Base-by-base conservation (phyloP, 495 filamentous ascomycete genomes). In the Hypoxylon crocopeplum region DNA sequence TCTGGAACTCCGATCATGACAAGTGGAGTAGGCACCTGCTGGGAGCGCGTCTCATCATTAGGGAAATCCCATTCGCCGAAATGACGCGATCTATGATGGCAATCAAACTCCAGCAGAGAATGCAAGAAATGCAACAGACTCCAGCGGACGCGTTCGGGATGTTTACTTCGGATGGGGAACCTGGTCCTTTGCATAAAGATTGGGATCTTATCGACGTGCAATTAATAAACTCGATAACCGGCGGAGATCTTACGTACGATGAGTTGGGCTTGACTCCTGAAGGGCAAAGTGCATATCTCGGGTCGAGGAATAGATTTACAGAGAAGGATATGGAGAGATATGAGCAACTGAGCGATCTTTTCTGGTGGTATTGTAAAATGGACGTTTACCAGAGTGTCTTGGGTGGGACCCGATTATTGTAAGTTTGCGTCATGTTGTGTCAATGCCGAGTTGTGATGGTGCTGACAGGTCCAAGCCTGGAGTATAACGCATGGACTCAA, bases 281-380 rank as follows among this genome's bases (percentile, higher is more conserved):
- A 38, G 61, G 57, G 8, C 46, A 49, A 10, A 65, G 68, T 53
- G 49, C 58, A 24, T 67, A 68, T 30, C 54, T 45, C 8, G 54
- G 48, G 21, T 59, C 64, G 42, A 68, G 66, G 34, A 47, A 58
- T 8, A 62, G 59, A n/a, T 85, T 88, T 34, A 84, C 85, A 2
- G 79, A 84, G 15, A 88, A 85, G 50, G 91, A 94, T 41, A 80
- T 93, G 42, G 89, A 93, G 56, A 83, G 76, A 19, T 95, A 89
- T 65, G 85, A 91, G 68, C 83, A 89, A 30, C 82, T 95, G 47
- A 84, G 88, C 48, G 94, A 98, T 73, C 77, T 98, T 22, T 96
- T 89, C 75, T 98, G 94, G 94, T 98, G 91, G 92, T 98, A 88
- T 72, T 86, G 81, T 48, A 95, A 96, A 74, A 93, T 96, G 73